Conservation (phyloP, 305 asterid species). For the Fraxinus sp. region DNA sequence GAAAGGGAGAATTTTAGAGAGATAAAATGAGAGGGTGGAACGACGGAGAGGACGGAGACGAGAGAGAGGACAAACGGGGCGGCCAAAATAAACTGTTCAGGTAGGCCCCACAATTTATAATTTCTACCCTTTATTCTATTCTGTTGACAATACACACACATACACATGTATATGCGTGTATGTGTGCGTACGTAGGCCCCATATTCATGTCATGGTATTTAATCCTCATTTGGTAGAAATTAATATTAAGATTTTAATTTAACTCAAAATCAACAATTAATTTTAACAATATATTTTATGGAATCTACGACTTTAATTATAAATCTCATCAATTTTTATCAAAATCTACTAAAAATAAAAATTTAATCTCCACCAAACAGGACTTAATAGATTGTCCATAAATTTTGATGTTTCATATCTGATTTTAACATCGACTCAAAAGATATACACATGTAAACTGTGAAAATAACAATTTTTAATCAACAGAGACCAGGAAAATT, state of each 20-base stretch:
- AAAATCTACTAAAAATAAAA: too few relatives aligned
- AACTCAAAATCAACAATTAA: too few relatives aligned
- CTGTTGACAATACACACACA: background rate
- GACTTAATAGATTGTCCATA: too few relatives aligned
- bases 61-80: conserved; percentile 71
- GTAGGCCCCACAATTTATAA: conserved; percentile 40
- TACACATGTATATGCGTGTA: background rate
- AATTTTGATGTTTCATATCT: too few relatives aligned
- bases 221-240: too few relatives aligned
- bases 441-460: background rate
- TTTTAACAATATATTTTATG: too few relatives aligned
- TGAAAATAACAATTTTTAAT: background rate
- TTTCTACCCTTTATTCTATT: conserved; percentile 15
- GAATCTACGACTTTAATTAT: too few relatives aligned
- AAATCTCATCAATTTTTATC: too few relatives aligned
- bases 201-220: background rate
- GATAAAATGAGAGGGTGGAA: conserved; percentile 11
- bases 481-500: background rate
- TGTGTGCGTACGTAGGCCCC: background rate
- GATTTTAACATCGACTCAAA: background rate
- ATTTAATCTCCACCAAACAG: too few relatives aligned
- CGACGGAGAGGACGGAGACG: conserved; percentile 51
- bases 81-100: conserved; percentile 55
- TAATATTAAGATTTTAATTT: too few relatives aligned
- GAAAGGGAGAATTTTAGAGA: background rate